Conservation (phyloP, 192 early-diverging fungal species). For the Haplosporangium gracile region DNA sequence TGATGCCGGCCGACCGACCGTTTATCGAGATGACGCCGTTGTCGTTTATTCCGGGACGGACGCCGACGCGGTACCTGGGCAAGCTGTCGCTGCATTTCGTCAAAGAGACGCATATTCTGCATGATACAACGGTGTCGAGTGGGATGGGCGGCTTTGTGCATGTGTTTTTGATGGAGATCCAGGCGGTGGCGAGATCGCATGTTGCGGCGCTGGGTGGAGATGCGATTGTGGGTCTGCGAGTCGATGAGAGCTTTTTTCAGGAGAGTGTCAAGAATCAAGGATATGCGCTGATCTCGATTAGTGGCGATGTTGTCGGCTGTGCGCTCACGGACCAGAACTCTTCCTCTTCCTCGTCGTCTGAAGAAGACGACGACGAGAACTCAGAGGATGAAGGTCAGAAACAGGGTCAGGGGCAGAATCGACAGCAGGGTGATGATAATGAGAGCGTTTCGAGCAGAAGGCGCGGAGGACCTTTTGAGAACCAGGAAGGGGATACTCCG, state of each 20-base stretch:
- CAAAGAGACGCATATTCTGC: conserved; percentile 73
- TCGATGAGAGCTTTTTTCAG: conserved; percentile 75
- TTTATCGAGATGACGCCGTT: conserved; percentile 78
- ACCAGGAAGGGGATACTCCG: neutral
- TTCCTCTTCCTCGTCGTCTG: conserved; percentile 3
- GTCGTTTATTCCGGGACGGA: conserved; percentile 70
- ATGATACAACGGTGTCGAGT: conserved; percentile 55
- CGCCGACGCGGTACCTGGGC: conserved; percentile 71
- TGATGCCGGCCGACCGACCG: conserved; percentile 37
- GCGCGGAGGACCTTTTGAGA: neutral
- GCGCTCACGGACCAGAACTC: conserved; percentile 19
- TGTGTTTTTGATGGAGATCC: conserved; percentile 74
- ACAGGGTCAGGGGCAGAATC: neutral
- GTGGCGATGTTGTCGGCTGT: conserved; percentile 74
- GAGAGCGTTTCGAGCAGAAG: neutral
- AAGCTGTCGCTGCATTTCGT: conserved; percentile 86
- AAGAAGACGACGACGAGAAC: conserved; percentile 9
- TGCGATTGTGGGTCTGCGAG: conserved; percentile 72
- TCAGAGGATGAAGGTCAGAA: neutral
- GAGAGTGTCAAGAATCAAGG: conserved; percentile 81
- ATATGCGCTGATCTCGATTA: conserved; percentile 74
- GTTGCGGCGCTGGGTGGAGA: conserved; percentile 79
- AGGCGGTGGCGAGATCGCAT: conserved; percentile 76
- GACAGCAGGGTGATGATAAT: neutral
- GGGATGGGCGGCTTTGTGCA: conserved; percentile 85